Evolutionary conservation across 2,329 filamentous ascomycete species (phyloP).

Genomic region (Penicillium sp.): DNA sequence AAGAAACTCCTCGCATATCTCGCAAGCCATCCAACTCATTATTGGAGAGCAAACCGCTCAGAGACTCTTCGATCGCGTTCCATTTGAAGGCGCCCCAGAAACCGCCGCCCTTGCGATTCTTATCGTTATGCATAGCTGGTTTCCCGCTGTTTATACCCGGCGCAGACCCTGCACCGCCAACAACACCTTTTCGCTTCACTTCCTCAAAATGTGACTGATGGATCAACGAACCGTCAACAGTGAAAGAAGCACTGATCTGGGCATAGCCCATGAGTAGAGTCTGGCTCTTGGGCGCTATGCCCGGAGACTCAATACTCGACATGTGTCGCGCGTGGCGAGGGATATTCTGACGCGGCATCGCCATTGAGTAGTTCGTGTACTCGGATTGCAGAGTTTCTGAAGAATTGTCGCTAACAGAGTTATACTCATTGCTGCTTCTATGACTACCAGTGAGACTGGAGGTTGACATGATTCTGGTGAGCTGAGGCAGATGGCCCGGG

Average conservation of each 20-base stretch:
- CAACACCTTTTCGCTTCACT: constrained; percentile 85
- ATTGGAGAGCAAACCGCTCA: constrained; percentile 74
- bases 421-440: constrained; percentile 87
- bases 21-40: constrained; percentile 86
- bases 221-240: constrained; percentile 79
- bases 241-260: constrained; percentile 86
- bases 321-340: constrained; percentile 38
- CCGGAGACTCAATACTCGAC: constrained; percentile 34
- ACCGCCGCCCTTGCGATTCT: too few relatives aligned
- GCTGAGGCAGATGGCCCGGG: constrained; percentile 31
- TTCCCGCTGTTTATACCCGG: too few relatives aligned
- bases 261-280: constrained; percentile 96
- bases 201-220: constrained; percentile 86
- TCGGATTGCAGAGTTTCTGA: constrained; percentile 88
- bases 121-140: too few relatives aligned
- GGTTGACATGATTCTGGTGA: constrained; percentile 63
- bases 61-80: constrained; percentile 75
- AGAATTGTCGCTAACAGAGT: constrained; percentile 88
- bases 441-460: constrained; percentile 70
- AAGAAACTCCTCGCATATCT: constrained; percentile 83
- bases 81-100: constrained; percentile 78
- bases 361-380: constrained; percentile 49
- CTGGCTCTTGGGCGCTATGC: constrained; percentile 42
- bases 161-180: too few relatives aligned
- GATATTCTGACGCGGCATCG: too few relatives aligned